These are phyloP conservation scores for Phytophthora syringae DNA, from an alignment of 352 stramenopile species.

Conservation along the genomic window DNA sequence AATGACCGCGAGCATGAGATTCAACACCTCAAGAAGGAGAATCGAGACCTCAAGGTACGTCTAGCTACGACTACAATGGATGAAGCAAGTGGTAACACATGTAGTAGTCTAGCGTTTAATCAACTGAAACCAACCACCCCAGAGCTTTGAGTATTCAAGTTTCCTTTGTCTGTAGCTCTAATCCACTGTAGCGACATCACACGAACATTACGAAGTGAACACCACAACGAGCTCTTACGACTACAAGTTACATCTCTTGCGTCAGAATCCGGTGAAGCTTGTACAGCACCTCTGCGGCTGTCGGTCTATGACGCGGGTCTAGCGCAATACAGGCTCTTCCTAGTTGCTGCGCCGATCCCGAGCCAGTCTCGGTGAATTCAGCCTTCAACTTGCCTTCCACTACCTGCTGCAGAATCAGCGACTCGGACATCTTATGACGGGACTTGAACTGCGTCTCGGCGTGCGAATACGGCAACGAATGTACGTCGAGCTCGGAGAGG, in stretches of 20 bases:
- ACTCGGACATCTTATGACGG: constrained; percentile 18
- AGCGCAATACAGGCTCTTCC: constrained; percentile 19
- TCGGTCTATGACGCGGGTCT: constrained; percentile 19
- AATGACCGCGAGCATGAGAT: too few species aligned
- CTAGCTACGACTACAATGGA: too few species aligned
- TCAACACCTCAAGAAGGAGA: too few species aligned
- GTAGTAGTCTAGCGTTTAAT: too few species aligned
- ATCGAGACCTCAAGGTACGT: too few species aligned
- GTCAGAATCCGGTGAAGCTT: constrained; percentile 32
- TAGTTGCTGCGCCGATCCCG: constrained; percentile 9
- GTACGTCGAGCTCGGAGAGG: constrained; percentile 44
- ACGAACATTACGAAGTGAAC: too few species aligned
- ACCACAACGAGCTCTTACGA: too few species aligned
- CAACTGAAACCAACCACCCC: too few species aligned
- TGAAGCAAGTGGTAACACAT: too few species aligned
- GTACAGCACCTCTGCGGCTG: constrained; percentile 38
- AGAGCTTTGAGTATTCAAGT: too few species aligned
- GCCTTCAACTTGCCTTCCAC: constrained; percentile 16
- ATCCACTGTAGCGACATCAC: too few species aligned
- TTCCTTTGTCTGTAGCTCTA: too few species aligned
- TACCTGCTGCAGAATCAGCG: constrained; percentile 27
- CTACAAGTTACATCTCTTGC: constrained; percentile 21
- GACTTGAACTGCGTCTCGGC: constrained; percentile 10
- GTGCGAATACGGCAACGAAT: constrained; percentile 24
- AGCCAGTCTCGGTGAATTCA: constrained; percentile 17